phyloP scores from a whole-genome alignment of 1,284 basidiomycete species.

The Fistulinella cinereoalba region DNA sequence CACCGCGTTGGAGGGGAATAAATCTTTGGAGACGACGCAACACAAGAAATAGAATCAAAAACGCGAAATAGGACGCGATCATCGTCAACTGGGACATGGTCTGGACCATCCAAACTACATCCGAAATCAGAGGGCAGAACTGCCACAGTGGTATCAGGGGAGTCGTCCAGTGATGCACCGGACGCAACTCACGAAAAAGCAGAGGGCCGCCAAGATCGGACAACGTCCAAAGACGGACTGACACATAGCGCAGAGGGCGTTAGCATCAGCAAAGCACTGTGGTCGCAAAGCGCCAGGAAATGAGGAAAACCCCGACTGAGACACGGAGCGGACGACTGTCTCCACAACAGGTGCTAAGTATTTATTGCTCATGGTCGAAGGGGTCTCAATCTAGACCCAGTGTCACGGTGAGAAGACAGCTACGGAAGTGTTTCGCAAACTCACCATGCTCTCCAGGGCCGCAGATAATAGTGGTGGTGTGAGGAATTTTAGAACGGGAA shows the following conservation, averaged over 20 bases:
- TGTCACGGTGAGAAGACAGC: not conserved
- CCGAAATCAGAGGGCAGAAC: slow-evolving; percentile 25
- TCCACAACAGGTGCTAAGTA: slow-evolving; percentile 6
- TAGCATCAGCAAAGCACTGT: slow-evolving; percentile 4
- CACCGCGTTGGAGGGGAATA: slow-evolving; percentile 13
- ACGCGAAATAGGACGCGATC: slow-evolving; percentile 17
- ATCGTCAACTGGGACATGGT: slow-evolving; percentile 16
- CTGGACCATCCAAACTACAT: slow-evolving; percentile 18
- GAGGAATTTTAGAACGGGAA: not conserved
- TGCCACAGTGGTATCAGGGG: slow-evolving; percentile 2
- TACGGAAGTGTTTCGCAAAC: not conserved
- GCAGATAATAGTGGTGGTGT: not conserved
- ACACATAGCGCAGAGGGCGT: slow-evolving; percentile 6
- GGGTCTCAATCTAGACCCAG: slow-evolving; percentile 10
- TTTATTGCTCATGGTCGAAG: not conserved
- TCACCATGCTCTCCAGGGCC: slow-evolving; percentile 5
- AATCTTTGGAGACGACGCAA: slow-evolving; percentile 4
- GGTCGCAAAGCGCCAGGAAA: not conserved
- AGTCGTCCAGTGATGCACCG: not conserved
- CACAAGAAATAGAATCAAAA: slow-evolving; percentile 8
- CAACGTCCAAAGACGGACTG: slow-evolving; percentile 5
- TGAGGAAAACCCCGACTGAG: not conserved
- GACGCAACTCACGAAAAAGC: slow-evolving; percentile 19
- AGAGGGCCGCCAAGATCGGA: slow-evolving; percentile 18
- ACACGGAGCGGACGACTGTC: slow-evolving; percentile 2